Evolutionary conservation across 2,329 filamentous ascomycete species (phyloP).

Genomic region (Paecilomyces formosus): DNA sequence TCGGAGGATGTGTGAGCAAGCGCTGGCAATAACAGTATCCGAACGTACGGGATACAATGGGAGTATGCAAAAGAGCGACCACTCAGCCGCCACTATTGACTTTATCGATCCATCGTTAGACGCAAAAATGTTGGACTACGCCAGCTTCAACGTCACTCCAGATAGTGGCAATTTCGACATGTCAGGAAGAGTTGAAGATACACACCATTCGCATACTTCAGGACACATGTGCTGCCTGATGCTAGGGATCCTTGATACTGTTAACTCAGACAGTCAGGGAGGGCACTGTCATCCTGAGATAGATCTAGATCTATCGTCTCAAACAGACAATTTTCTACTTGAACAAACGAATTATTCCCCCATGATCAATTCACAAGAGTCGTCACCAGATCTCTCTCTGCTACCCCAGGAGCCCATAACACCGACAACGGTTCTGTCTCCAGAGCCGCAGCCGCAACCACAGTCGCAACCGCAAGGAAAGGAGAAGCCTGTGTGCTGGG

Average conservation of each 20-base stretch:
- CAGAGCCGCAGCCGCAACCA: too few relatives aligned
- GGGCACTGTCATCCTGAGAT: not conserved
- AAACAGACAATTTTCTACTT: not conserved
- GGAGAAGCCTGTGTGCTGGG: slow-evolving; percentile 1
- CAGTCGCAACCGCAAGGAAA: not conserved
- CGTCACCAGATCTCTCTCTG: not conserved
- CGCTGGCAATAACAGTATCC: not conserved
- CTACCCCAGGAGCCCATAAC: not conserved
- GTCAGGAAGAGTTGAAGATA: not conserved
- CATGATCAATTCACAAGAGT: not conserved
- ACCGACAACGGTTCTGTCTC: not conserved
- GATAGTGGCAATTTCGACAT: not conserved
- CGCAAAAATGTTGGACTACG: not conserved
- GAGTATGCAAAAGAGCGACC: not conserved
- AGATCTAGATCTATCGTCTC: not conserved
- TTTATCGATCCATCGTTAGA: not conserved
- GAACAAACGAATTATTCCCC: not conserved
- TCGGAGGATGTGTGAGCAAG: slow-evolving; percentile 1
- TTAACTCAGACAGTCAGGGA: not conserved
- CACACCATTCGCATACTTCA: not conserved
- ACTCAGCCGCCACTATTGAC: not conserved
- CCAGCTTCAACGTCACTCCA: not conserved
- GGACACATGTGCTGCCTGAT: slow-evolving; percentile 1
- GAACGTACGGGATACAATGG: not conserved
- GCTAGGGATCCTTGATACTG: slow-evolving; percentile 1